These are phyloP conservation scores for Quercus tomentella DNA, from an alignment of 331 rosid genomes.

Conservation along the genomic window DNA sequence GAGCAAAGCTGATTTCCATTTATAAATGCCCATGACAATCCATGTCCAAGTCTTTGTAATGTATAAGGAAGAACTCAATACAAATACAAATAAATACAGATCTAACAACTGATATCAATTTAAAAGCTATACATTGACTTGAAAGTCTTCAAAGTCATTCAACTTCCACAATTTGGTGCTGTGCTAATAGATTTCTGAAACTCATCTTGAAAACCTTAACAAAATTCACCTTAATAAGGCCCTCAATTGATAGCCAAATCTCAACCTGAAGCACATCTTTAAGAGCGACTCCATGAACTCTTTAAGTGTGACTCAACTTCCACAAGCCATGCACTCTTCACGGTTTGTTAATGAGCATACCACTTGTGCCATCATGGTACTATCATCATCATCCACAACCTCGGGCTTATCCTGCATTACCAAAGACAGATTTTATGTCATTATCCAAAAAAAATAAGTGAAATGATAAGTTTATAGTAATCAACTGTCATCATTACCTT, in stretches of 20 bases:
- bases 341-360: slow-evolving; percentile 84
- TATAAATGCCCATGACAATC: background rate
- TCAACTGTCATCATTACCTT: slow-evolving; percentile 30
- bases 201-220: background rate
- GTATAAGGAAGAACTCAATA: background rate
- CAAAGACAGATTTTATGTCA: background rate
- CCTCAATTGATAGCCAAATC: background rate
- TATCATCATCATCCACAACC: slow-evolving; percentile 38
- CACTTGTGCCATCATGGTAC: slow-evolving; percentile 82
- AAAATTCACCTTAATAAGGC: background rate
- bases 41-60: background rate
- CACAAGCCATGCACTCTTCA: slow-evolving; percentile 93
- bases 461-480: background rate
- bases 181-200: background rate
- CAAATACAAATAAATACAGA: background rate
- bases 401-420: slow-evolving; percentile 50
- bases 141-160: background rate
- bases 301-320: slow-evolving; percentile 42
- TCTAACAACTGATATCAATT: background rate
- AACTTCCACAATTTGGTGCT: background rate
- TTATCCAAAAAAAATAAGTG: background rate
- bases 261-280: background rate
- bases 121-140: background rate
- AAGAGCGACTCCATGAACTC: background rate
- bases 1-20: background rate